Percentiles rank a stretch among this genome's conserved stretches.
phyloP scores from a whole-genome alignment of 352 stramenopile species.

The Thalassiosira livingstoniorum region DNA sequence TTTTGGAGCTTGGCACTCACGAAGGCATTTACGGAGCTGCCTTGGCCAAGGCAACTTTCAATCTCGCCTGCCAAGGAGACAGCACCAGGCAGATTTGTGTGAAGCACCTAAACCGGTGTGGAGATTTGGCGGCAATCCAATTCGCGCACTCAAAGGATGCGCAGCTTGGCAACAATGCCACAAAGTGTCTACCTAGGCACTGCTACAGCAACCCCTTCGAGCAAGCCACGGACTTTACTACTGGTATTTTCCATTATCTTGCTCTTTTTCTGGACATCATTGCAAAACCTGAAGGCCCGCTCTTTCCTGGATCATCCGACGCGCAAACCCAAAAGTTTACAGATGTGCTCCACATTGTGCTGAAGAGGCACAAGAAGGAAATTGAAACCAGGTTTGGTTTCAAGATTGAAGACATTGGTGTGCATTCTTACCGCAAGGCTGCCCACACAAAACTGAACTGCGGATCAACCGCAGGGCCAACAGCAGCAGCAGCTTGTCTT shows the following conservation, averaged over 20 bases:
- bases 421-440: slow-evolving; percentile 29
- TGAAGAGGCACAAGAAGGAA: background rate
- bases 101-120: slow-evolving; percentile 22
- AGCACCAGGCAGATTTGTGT: slow-evolving; percentile 17
- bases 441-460: slow-evolving; percentile 30
- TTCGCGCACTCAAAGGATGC: slow-evolving; percentile 35
- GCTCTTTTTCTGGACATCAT: slow-evolving; percentile 17
- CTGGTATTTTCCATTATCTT: slow-evolving; percentile 32
- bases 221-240: slow-evolving; percentile 13
- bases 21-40: slow-evolving; percentile 16
- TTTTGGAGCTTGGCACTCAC: background rate
- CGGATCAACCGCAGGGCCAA: slow-evolving; percentile 29
- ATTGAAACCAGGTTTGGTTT: slow-evolving; percentile 21
- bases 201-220: slow-evolving; percentile 37
- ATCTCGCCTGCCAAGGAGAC: slow-evolving; percentile 33
- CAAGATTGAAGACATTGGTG: slow-evolving; percentile 16
- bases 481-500: slow-evolving; percentile 26
- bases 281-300: slow-evolving; percentile 4
- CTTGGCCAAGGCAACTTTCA: slow-evolving; percentile 31
- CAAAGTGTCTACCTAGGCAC: slow-evolving; percentile 24
- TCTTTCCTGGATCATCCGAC: slow-evolving; percentile 1
- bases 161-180: slow-evolving; percentile 18
- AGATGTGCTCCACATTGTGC: slow-evolving; percentile 8
- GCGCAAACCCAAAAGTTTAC: slow-evolving; percentile 13
- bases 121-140: slow-evolving; percentile 12